Conservation (phyloP, 2,329 filamentous ascomycete genomes). For the Erysiphe pulchra region DNA sequence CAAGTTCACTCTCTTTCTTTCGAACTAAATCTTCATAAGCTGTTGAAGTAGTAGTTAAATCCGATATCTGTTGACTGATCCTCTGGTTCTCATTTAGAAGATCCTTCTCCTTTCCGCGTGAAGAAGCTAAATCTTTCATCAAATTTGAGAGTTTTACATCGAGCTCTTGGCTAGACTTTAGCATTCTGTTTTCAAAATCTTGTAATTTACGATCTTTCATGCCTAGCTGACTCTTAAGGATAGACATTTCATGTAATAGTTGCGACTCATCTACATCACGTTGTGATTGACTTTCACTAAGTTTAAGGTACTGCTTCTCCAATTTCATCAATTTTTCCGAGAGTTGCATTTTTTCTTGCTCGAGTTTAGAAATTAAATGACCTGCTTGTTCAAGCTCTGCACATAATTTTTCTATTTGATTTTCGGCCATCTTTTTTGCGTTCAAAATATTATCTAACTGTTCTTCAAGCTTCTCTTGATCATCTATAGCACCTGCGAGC, state of each 20-base stretch:
- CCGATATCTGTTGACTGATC: slow-evolving; percentile 60
- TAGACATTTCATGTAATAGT: slow-evolving; percentile 61
- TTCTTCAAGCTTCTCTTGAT: slow-evolving; percentile 82
- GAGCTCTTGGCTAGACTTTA: slow-evolving; percentile 69
- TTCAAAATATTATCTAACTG: slow-evolving; percentile 73
- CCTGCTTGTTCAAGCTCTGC: slow-evolving; percentile 79
- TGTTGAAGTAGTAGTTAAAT: slow-evolving; percentile 74
- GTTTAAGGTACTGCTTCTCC: slow-evolving; percentile 42
- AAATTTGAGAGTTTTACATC: slow-evolving; percentile 60
- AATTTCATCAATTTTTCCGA: slow-evolving; percentile 40
- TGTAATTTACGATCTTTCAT: slow-evolving; percentile 76
- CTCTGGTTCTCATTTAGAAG: slow-evolving; percentile 58
- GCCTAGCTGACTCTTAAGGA: slow-evolving; percentile 71
- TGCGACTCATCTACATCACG: slow-evolving; percentile 51
- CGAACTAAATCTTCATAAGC: slow-evolving; percentile 87
- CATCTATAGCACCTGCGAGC: slow-evolving; percentile 69
- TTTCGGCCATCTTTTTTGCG: slow-evolving; percentile 70
- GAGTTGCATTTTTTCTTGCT: slow-evolving; percentile 62
- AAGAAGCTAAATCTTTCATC: slow-evolving; percentile 53
- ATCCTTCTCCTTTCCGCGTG: slow-evolving; percentile 49
- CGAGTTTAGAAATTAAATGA: slow-evolving; percentile 59
- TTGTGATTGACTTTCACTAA: slow-evolving; percentile 44
- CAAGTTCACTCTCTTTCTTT: slow-evolving; percentile 80
- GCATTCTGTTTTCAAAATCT: slow-evolving; percentile 61
- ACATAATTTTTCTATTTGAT: slow-evolving; percentile 55